phyloP scores from a whole-genome alignment of 106 monocot species.

The Ottelia alismoides region DNA sequence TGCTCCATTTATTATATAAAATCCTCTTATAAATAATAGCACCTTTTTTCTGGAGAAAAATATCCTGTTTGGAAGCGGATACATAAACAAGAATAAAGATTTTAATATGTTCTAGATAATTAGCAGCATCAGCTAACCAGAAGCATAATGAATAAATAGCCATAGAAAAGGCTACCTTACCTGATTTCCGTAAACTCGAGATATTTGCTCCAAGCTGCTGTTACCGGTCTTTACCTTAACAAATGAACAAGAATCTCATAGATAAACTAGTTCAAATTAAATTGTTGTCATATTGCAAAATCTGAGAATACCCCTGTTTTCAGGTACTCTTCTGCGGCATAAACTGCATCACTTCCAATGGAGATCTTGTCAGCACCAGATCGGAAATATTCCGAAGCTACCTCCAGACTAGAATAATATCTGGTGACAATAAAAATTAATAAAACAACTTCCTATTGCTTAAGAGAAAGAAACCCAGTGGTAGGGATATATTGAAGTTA shows the following conservation, averaged over 20 bases:
- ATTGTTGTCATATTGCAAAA: not conserved
- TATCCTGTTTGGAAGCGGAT: not conserved
- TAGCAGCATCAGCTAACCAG: not conserved
- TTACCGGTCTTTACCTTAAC: conserved; percentile 69
- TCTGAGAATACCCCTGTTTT: conserved; percentile 48
- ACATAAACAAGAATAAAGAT: too few relatives aligned
- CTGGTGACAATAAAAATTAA: too few relatives aligned
- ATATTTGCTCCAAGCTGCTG: conserved; percentile 88
- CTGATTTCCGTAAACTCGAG: conserved; percentile 80
- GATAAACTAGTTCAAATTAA: conserved; percentile 1
- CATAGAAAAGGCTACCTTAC: too few relatives aligned
- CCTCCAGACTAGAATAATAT: conserved; percentile 85
- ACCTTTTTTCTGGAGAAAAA: not conserved
- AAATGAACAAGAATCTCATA: not conserved
- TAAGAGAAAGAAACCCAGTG: too few relatives aligned
- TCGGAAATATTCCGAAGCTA: conserved; percentile 88
- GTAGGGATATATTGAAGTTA: too few relatives aligned
- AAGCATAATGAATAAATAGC: not conserved
- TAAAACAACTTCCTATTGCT: too few relatives aligned
- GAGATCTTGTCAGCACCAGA: conserved; percentile 95
- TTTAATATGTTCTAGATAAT: not conserved
- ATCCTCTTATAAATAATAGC: too few relatives aligned
- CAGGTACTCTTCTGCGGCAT: conserved; percentile 72
- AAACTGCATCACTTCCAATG: conserved; percentile 97
- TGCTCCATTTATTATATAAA: too few relatives aligned